A percentile compares a stretch with the other conserved stretches of the same genome.
These are phyloP conservation scores for Skeletonema marinoi DNA, from an alignment of 108 stramenopile genomes.

Conservation along the genomic window DNA sequence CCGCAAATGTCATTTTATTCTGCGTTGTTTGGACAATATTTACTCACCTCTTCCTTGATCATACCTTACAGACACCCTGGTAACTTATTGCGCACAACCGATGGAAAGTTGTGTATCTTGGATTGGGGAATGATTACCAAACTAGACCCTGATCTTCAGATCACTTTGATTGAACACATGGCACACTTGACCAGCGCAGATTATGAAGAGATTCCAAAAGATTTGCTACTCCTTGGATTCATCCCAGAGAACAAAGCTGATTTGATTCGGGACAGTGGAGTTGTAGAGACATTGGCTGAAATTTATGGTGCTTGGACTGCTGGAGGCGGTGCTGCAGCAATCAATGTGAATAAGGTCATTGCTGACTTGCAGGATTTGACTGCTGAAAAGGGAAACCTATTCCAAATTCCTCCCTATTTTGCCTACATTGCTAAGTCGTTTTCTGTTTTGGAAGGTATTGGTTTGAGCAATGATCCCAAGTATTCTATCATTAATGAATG, in stretches of 20 bases:
- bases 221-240: slow-evolving; percentile 90
- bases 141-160: slow-evolving; percentile 78
- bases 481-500: slow-evolving; percentile 97
- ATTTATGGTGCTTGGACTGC: slow-evolving; percentile 87
- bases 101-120: slow-evolving; percentile 91
- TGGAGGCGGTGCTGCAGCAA: slow-evolving; percentile 90
- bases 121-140: slow-evolving; percentile 98
- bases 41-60: slow-evolving; percentile 40
- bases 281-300: slow-evolving; percentile 86
- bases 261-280: slow-evolving; percentile 85
- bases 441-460: slow-evolving; percentile 94
- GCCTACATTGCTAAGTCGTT: slow-evolving; percentile 93
- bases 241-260: slow-evolving; percentile 79
- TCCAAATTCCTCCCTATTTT: slow-evolving; percentile 77
- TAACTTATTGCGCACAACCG: slow-evolving; percentile 84
- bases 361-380: slow-evolving; percentile 84
- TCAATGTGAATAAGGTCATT: slow-evolving; percentile 91
- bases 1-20: neutral
- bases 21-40: slow-evolving; percentile 36
- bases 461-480: slow-evolving; percentile 84
- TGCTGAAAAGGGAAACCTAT: slow-evolving; percentile 72
- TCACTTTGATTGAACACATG: slow-evolving; percentile 93
- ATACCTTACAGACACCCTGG: slow-evolving; percentile 44
- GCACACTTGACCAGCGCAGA: slow-evolving; percentile 92
- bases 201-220: slow-evolving; percentile 89